phyloP scores from a whole-genome alignment of 176 grass and related monocot genomes.

The Elaeis guineensis region DNA sequence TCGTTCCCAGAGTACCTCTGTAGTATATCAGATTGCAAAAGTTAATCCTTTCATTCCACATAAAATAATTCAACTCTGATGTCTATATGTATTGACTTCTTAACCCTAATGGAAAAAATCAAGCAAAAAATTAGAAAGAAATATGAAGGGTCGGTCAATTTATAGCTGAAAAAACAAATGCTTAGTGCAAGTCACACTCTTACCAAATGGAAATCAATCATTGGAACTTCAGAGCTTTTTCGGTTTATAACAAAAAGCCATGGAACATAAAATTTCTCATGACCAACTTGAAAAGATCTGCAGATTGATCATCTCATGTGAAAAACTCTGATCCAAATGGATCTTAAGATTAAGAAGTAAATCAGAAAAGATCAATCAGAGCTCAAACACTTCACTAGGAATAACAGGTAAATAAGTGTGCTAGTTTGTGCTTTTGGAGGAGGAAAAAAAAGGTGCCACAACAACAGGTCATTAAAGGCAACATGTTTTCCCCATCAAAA shows the following conservation, averaged over 20 bases:
- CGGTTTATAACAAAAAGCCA: constrained; percentile 99
- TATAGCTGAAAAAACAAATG: too few relatives aligned
- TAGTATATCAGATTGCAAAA: constrained; percentile 22
- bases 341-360: too few relatives aligned
- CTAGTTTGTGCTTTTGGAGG: too few relatives aligned
- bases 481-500: too few relatives aligned
- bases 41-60: constrained; percentile 5
- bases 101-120: not conserved
- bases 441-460: too few relatives aligned
- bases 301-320: constrained; percentile 18
- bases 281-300: constrained; percentile 96
- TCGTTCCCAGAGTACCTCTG: constrained; percentile 93
- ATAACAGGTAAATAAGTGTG: too few relatives aligned
- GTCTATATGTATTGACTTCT: not conserved
- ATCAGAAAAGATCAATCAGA: too few relatives aligned
- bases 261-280: constrained; percentile 91
- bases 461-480: too few relatives aligned
- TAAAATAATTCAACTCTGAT: not conserved
- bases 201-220: constrained; percentile 98
- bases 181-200: constrained; percentile 10
- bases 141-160: not conserved
- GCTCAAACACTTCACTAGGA: too few relatives aligned
- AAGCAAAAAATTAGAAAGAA: not conserved
- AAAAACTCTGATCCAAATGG: too few relatives aligned
- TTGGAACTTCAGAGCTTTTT: constrained; percentile 82